Evolutionary conservation across 805 yeast genomes (phyloP), one percentile per base, ranked within the genome.

Genomic region (Scheffersomyces amazonensis): DNA sequence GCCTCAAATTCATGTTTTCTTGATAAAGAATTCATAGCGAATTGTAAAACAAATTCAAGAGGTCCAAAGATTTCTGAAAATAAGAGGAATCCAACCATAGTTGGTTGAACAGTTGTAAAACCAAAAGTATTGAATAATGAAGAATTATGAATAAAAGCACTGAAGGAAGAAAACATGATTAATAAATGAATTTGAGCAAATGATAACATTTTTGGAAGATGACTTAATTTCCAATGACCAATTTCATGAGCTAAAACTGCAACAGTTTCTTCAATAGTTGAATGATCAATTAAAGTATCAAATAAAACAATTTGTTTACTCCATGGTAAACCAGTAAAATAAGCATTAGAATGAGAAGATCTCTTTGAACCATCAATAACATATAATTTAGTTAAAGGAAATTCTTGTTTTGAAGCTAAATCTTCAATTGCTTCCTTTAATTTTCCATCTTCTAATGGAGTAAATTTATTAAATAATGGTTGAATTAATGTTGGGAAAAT

Each of bases 231-330:
- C 99, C 99, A 93, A 62, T 93, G 99, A 36, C 99, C 99, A 50
- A 93, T 83, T 69, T 93, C 99, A 58, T 93, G 99, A n/a, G 96
- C 98, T 48, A 91, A 73, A 1, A 93, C 96, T 36, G 98, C 97
- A 36, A 89, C 87, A 29, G 89, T 87, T 63, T 93, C 95, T 31
- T 75, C 76, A 19, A 78, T 75, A 21, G 90, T 66, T 23, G 89
- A 81, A 41, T 87, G 83, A 44, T 86, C 80, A 47, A 93, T 83
- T 66, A 93, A 76, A 8, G 97, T 93, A 53, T 93, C 99, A 58
- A 74, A 93, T 32, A 93, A 75, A 36, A 93, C 98, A 66, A 93
- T 93, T 64, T 90, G 91, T 66, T 93, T 93, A 41, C 88, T 82
- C 91, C 97, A 91, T 28, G 99, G 99, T 53, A 93, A 74, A 4